Conservation (phyloP, 441 rosid species). For the Raphanus hybrid region DNA sequence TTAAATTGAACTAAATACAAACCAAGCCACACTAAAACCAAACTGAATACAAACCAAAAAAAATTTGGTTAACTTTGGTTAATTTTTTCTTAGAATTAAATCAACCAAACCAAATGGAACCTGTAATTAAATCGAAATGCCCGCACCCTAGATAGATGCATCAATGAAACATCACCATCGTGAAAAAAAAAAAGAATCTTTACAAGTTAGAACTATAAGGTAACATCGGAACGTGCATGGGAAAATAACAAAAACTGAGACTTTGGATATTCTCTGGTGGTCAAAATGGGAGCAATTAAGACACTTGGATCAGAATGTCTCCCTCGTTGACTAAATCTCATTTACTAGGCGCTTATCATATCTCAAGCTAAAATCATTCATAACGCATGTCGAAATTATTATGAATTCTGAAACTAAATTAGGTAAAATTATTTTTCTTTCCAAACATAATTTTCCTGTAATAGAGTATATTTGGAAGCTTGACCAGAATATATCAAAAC, state of each 20-base stretch:
- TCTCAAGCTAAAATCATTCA: not conserved
- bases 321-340: slow-evolving; percentile 23
- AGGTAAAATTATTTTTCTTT: not conserved
- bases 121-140: too few species aligned
- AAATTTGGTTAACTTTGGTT: too few species aligned
- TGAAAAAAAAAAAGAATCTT: too few species aligned
- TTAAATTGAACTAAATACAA: too few species aligned
- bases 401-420: not conserved
- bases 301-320: slow-evolving; percentile 36
- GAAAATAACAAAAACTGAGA: not conserved
- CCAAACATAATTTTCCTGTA: not conserved
- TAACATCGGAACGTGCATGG: too few species aligned
- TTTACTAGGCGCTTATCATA: slow-evolving; percentile 10
- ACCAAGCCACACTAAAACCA: too few species aligned
- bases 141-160: too few species aligned
- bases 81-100: too few species aligned
- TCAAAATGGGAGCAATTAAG: slow-evolving; percentile 31
- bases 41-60: too few species aligned
- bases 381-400: not conserved
- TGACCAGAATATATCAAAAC: not conserved
- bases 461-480: not conserved
- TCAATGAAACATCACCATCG: too few species aligned
- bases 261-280: slow-evolving; percentile 9
- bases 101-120: too few species aligned
- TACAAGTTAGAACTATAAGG: not conserved